Conservation (phyloP, 768 basidiomycete species). For the Phaeotremella fagi region DNA sequence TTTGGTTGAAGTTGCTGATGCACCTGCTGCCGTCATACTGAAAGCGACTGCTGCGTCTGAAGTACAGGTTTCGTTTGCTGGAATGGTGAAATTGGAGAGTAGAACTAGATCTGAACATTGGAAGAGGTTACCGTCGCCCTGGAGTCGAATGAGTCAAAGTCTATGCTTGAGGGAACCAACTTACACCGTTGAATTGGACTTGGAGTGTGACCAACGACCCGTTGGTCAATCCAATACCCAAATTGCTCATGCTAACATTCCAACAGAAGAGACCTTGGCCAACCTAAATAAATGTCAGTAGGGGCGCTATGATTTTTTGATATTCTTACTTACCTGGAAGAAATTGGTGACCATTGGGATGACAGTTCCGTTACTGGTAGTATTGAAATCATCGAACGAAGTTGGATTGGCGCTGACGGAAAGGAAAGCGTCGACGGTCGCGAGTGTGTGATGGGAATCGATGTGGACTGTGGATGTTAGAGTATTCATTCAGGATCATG, state of each 20-base stretch:
- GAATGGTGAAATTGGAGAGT: constrained; percentile 55
- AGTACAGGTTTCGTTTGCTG: constrained; percentile 49
- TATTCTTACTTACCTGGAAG: constrained; percentile 22
- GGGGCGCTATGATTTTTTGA: not conserved
- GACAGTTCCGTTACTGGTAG: constrained; percentile 43
- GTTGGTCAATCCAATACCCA: constrained; percentile 56
- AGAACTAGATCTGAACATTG: constrained; percentile 79
- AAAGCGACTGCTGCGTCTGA: constrained; percentile 7
- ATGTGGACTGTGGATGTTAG: constrained; percentile 52
- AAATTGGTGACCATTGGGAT: constrained; percentile 30
- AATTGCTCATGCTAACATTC: constrained; percentile 58
- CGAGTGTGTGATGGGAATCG: constrained; percentile 22
- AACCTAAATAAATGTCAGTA: constrained; percentile 5
- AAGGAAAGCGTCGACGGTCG: constrained; percentile 54
- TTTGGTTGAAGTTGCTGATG: constrained; percentile 1
- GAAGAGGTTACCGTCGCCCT: constrained; percentile 65
- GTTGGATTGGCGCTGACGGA: constrained; percentile 55
- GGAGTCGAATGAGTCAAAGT: not conserved
- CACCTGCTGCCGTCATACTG: constrained; percentile 1
- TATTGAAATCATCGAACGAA: constrained; percentile 62
- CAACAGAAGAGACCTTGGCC: constrained; percentile 61
- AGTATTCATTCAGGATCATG: not conserved
- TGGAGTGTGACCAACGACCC: constrained; percentile 73
- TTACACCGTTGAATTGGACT: constrained; percentile 36
- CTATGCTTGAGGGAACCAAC: constrained; percentile 3